phyloP scores from a whole-genome alignment of 768 basidiomycete genomes.

The Mycena rosella region DNA sequence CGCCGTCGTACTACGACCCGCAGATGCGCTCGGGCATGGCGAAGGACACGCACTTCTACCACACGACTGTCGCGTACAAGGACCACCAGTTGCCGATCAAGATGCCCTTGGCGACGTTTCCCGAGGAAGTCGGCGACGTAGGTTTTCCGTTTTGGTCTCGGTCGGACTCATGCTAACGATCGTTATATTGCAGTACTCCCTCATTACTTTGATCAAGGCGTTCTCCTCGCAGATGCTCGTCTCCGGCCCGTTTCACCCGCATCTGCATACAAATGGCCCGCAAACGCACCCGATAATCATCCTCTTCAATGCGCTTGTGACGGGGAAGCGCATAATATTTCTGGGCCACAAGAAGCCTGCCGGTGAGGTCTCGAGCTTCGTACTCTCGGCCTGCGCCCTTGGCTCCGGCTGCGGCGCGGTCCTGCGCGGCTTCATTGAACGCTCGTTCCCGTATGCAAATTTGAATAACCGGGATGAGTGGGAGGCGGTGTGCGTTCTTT shows the following conservation, averaged over 20 bases:
- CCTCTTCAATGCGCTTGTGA: conserved; percentile 95
- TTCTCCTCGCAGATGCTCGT: conserved; percentile 47
- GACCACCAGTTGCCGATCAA: conserved; percentile 90
- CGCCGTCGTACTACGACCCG: conserved; percentile 58
- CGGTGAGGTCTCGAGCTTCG: conserved; percentile 90
- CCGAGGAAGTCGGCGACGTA: conserved; percentile 98
- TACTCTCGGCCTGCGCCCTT: conserved; percentile 93
- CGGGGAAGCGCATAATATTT: conserved; percentile 96
- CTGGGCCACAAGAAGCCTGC: conserved; percentile 92
- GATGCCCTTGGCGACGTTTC: conserved; percentile 89
- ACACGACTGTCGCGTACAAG: conserved; percentile 87
- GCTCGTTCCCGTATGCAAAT: conserved; percentile 96
- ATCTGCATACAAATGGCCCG: conserved; percentile 92
- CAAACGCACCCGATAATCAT: conserved; percentile 95
- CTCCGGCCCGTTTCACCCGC: conserved; percentile 86
- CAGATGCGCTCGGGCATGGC: conserved; percentile 62
- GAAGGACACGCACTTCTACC: conserved; percentile 96
- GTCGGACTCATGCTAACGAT: conserved; percentile 61
- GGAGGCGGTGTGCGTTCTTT: conserved; percentile 80
- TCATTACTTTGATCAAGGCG: conserved; percentile 58
- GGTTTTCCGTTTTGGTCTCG: conserved; percentile 42
- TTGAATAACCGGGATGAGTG: conserved; percentile 90
- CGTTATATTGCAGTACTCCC: conserved; percentile 67
- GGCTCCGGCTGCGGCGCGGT: conserved; percentile 91
- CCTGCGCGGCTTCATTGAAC: conserved; percentile 88